Base-by-base conservation (phyloP, 140 eudicot genomes). In the Cichorium intybus region DNA sequence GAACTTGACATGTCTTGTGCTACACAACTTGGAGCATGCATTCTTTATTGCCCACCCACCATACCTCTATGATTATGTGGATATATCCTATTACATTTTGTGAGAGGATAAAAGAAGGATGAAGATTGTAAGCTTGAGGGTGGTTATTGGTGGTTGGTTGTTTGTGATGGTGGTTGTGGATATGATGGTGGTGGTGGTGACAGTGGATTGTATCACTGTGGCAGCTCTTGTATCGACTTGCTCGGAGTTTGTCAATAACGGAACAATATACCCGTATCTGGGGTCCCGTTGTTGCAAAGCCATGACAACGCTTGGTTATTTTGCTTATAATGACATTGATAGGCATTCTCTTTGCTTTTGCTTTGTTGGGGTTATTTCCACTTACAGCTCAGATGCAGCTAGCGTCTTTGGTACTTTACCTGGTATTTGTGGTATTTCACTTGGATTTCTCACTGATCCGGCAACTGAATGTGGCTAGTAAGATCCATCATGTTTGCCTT, bases 281-380 rank as follows among this genome's bases (percentile, higher is more conserved):
- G 88, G 84, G 20, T 77, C 96, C 20, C 86, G 84, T 1, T 85
- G 96, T 69, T 88, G 90, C 55, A 70, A 77, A 52, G 95, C 96
- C 15, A 71, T 85, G 77, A 56, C 57, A 39, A 77, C 71, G 60
- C 81, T 88, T 0, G 71, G 78, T 37, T 75, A 71, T 66, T 47
- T 85, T 33, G 72, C 87, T 0, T 72, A 70, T 35, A 27, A 76
- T 2, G 55, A 24, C 48, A 77, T 72, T 9, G 81, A 67, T 24
- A 54, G 74, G 50, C 78, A 54, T 52, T 45, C 60, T 10, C 63
- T 85, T 22, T 88, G 96, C 48, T 67, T 73, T 48, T 88, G 96
- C 74, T 33, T 88, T 39, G 80, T 73, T 82, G 84, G 83, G 1
- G 47, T 82, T 47, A 76, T 88, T 7, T 53, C 85, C 0, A 54